These are phyloP conservation scores for Camelina neglecta DNA, from an alignment of 345 rosid species.

Conservation along the genomic window DNA sequence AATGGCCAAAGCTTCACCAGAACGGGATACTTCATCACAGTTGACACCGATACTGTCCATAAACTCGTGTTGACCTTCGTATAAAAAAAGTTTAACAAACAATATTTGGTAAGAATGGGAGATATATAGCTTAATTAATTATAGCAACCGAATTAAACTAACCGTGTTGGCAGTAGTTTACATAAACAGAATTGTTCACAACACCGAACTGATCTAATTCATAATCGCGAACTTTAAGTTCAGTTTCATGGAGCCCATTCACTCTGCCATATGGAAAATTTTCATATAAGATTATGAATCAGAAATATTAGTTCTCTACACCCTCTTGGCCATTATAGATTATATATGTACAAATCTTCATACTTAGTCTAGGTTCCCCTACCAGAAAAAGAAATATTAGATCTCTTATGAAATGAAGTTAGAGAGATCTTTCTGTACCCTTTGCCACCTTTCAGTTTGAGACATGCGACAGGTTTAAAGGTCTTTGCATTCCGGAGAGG, in stretches of 20 bases:
- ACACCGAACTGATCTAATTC: conserved; percentile 90
- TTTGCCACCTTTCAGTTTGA: too few relatives aligned
- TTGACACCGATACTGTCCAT: conserved; percentile 62
- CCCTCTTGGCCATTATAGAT: too few relatives aligned
- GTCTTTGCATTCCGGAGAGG: too few relatives aligned
- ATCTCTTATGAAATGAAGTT: too few relatives aligned
- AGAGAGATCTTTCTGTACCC: too few relatives aligned
- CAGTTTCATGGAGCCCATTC: conserved; percentile 56
- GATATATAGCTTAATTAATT: too few relatives aligned
- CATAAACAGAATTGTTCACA: conserved; percentile 84
- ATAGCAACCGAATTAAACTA: neutral
- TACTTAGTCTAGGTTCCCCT: too few relatives aligned
- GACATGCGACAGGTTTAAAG: too few relatives aligned
- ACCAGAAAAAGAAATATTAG: too few relatives aligned
- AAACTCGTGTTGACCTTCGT: conserved; percentile 70
- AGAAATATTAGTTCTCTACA: neutral
- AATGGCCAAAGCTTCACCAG: conserved; percentile 62
- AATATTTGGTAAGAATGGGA: too few relatives aligned
- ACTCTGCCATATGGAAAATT: conserved; percentile 44
- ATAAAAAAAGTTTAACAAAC: conserved; percentile 8
- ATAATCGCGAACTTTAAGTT: conserved; percentile 78
- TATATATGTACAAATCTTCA: too few relatives aligned
- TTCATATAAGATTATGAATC: neutral
- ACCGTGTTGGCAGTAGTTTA: conserved; percentile 92
- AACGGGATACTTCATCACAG: conserved; percentile 69